Evolutionary conservation across 225 moss, liverwort and hornwort species (phyloP), one percentile per base, ranked within the genome.

Genomic region (Marchantia paleacea): DNA sequence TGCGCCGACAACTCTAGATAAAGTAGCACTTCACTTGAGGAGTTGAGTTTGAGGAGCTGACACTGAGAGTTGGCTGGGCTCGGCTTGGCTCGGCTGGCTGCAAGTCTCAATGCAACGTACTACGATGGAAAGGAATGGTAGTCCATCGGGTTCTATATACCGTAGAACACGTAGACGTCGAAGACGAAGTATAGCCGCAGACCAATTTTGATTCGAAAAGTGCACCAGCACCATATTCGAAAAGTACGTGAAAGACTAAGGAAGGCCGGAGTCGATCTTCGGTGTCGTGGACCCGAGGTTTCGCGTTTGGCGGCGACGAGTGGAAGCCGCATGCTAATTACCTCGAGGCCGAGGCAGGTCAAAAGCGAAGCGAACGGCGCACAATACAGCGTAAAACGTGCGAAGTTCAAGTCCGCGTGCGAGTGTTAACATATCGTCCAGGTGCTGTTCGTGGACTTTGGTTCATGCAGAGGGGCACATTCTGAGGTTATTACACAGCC

Each of bases 401-500:
- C 31, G 14, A 3, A 25, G 7, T 12, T 6, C 18, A 22, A 24
- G 6, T 62, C 24, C 62, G 24, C 9, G 62, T 62, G 24, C 39
- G 39, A 39, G 15, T 22, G 22, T 60, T 0, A 0, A 60, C 60
- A 60, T 8, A n/a, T 22, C 0, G 8, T 62, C 24, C 62, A 6
- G n/a, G 22, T 39, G 39, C 39, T 39, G 39, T 39, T 39, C 39
- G 39, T 5, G 39, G 39, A 39, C 39, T 39, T 39, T 39, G 39
- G 39, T 39, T 39, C 5, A 5, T 2, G 57, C 57, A 57, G 13
- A 57, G 2, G 13, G 57, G 4, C 57, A 57, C 15, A 30, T 12
- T 68, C 68, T 24, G 68, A 30, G 68, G 68, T 31, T 12, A 68
- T 30, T 68, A 68, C 68, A 68, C 24, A 13, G 28, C 68, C 68